Evolutionary conservation across 352 stramenopile species (phyloP).

Genomic region (Pythium coloratum): DNA sequence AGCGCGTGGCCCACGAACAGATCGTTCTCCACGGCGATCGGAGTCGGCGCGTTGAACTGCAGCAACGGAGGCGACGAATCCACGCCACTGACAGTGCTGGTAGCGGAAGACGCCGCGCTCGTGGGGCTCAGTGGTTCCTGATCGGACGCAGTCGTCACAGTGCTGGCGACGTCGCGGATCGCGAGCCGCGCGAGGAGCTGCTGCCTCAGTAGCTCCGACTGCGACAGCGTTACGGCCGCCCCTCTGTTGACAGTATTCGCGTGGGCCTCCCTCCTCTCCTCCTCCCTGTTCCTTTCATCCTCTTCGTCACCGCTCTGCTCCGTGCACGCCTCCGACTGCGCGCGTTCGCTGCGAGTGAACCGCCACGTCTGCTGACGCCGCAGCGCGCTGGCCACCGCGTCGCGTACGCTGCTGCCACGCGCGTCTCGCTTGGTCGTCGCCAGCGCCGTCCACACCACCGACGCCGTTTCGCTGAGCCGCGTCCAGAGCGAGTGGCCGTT

Average conservation of each 20-base stretch:
- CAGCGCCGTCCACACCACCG: background rate
- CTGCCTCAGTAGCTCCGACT: background rate
- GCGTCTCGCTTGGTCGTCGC: background rate
- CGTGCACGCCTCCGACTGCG: slow-evolving; percentile 12
- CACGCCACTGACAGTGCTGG: background rate
- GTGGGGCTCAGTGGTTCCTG: background rate
- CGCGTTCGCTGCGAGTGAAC: slow-evolving; percentile 9
- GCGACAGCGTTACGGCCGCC: background rate
- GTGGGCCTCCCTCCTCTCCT: background rate
- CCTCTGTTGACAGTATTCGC: background rate
- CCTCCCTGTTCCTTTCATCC: background rate
- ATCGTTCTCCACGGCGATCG: slow-evolving; percentile 84
- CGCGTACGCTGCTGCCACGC: background rate
- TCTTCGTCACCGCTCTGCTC: slow-evolving; percentile 8
- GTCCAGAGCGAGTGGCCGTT: slow-evolving; percentile 10
- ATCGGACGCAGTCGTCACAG: background rate
- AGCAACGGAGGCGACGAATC: slow-evolving; percentile 25
- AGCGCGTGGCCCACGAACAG: slow-evolving; percentile 78
- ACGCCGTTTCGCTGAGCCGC: background rate
- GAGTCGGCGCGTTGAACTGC: slow-evolving; percentile 56
- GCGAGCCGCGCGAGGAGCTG: slow-evolving; percentile 19
- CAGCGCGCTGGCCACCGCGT: slow-evolving; percentile 8
- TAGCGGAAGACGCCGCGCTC: slow-evolving; percentile 8
- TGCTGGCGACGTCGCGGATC: slow-evolving; percentile 23
- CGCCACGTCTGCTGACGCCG: slow-evolving; percentile 21